phyloP scores from a whole-genome alignment of 108 stramenopile species.

The Mayamaea pseudoterrestris region DNA sequence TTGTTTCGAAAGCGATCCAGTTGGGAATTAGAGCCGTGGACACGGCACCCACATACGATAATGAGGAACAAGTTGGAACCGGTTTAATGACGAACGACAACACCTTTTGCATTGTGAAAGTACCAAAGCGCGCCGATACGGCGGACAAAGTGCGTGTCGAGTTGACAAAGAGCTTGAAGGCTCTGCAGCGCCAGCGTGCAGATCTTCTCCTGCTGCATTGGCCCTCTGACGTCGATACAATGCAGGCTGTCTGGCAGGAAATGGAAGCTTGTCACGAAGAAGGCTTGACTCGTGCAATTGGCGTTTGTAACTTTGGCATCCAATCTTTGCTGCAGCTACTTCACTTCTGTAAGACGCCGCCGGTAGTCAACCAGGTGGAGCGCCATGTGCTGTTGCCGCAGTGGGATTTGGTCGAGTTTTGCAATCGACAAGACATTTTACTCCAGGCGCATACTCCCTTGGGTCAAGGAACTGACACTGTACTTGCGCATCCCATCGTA shows the following conservation, averaged over 20 bases:
- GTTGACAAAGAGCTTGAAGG: constrained; percentile 26
- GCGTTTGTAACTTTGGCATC: constrained; percentile 50
- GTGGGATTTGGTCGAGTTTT: constrained; percentile 31
- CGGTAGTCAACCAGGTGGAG: constrained; percentile 59
- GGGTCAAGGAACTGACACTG: constrained; percentile 30
- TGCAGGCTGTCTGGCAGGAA: constrained; percentile 24
- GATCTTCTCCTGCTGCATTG: constrained; percentile 73
- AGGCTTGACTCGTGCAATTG: constrained; percentile 31
- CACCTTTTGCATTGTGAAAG: constrained; percentile 44
- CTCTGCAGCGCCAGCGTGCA: constrained; percentile 21
- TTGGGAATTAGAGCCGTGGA: constrained; percentile 44
- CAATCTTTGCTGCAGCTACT: constrained; percentile 28
- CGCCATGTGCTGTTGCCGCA: constrained; percentile 40
- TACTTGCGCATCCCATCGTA: constrained; percentile 8
- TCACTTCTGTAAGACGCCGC: constrained; percentile 18
- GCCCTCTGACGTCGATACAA: constrained; percentile 42
- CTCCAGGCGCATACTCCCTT: constrained; percentile 38
- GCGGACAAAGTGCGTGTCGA: constrained; percentile 43
- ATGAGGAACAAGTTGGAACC: constrained; percentile 50
- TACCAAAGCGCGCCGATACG: constrained; percentile 50
- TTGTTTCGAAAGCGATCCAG: constrained; percentile 20
- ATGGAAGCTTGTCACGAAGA: constrained; percentile 38
- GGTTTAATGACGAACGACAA: constrained; percentile 13
- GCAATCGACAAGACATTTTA: constrained; percentile 23
- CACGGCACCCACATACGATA: constrained; percentile 78